phyloP scores from a whole-genome alignment of 1,284 basidiomycete genomes.

The Waitea zeae region DNA sequence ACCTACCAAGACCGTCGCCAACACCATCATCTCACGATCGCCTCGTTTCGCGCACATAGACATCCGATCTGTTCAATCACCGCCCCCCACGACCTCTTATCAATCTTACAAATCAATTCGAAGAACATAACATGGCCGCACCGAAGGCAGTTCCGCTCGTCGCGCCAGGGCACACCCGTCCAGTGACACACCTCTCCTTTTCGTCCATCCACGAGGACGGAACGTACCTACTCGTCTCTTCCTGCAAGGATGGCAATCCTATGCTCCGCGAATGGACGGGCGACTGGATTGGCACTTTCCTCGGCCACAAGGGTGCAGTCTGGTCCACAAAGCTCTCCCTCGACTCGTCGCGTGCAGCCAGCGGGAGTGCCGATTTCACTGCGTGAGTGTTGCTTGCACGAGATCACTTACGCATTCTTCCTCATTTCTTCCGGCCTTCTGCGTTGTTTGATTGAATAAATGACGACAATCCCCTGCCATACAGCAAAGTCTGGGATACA shows the following conservation, averaged over 20 bases:
- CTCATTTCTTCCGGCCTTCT: background rate
- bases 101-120: constrained; percentile 14
- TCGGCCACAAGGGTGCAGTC: constrained; percentile 97
- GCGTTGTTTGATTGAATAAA: background rate
- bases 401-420: background rate
- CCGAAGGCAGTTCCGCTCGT: constrained; percentile 59
- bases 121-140: constrained; percentile 36
- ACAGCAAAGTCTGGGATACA: constrained; percentile 95
- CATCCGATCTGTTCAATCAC: no score
- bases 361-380: constrained; percentile 94
- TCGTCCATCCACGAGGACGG: constrained; percentile 72
- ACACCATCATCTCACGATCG: no score
- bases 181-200: constrained; percentile 89
- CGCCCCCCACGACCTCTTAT: constrained; percentile 7
- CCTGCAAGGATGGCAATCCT: constrained; percentile 93
- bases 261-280: constrained; percentile 96
- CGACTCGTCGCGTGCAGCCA: constrained; percentile 75
- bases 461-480: background rate
- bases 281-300: constrained; percentile 97
- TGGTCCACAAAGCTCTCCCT: constrained; percentile 93
- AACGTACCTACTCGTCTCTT: constrained; percentile 78
- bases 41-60: no score
- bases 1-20: no score
- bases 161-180: constrained; percentile 68
- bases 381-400: constrained; percentile 49